Percentiles rank a stretch among this genome's conserved stretches.
phyloP scores from a whole-genome alignment of 768 basidiomycete genomes.

The Pilatotrama ljubarskyi region DNA sequence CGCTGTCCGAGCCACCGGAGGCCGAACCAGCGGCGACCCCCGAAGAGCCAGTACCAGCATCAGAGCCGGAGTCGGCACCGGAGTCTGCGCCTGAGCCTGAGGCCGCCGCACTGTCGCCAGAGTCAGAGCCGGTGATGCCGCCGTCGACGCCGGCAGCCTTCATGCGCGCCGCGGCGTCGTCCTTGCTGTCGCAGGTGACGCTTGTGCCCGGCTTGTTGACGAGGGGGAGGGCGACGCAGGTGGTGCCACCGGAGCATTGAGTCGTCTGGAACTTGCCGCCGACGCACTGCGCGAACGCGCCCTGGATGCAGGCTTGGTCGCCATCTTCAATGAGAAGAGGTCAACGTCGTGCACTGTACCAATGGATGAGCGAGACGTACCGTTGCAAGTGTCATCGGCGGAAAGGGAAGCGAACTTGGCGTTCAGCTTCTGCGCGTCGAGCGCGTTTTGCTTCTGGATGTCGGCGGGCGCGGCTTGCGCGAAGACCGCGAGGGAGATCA shows the following conservation, averaged over 20 bases:
- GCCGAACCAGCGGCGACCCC: neutral
- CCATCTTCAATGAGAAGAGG: constrained; percentile 24
- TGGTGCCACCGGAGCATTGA: constrained; percentile 31
- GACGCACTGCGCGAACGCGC: constrained; percentile 43
- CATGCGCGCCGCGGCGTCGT: constrained; percentile 37
- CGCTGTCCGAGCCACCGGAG: neutral
- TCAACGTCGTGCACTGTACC: neutral
- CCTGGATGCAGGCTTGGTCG: constrained; percentile 38
- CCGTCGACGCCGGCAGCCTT: constrained; percentile 35
- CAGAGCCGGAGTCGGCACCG: neutral
- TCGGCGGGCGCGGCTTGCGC: constrained; percentile 19
- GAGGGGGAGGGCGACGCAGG: constrained; percentile 44
- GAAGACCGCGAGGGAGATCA: constrained; percentile 20
- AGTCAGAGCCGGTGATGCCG: constrained; percentile 20
- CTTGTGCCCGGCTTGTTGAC: constrained; percentile 42
- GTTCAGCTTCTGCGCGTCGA: constrained; percentile 41
- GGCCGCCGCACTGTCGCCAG: no score
- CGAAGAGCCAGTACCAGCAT: neutral
- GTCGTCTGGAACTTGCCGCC: constrained; percentile 36
- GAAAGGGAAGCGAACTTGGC: constrained; percentile 34
- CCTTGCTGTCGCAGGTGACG: constrained; percentile 36
- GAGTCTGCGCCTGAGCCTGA: neutral
- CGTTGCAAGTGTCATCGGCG: constrained; percentile 31
- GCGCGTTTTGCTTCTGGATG: constrained; percentile 34
- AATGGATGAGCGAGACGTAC: constrained; percentile 18